Evolutionary conservation across 768 basidiomycete species (phyloP), one percentile per base, ranked within the genome.

Genomic region (Mycena belliarum): DNA sequence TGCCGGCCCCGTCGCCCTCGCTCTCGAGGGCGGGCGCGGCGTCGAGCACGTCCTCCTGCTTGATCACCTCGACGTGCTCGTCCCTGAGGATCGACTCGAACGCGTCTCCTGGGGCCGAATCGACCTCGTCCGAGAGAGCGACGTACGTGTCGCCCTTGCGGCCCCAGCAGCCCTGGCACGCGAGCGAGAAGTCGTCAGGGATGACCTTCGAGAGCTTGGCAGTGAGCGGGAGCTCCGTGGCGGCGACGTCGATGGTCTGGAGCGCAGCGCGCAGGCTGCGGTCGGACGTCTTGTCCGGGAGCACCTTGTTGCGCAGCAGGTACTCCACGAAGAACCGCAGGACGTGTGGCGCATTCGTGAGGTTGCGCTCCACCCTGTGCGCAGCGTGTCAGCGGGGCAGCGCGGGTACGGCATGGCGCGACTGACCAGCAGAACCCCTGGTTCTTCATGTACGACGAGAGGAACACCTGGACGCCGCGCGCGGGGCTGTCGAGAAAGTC

Each of bases 381-480:
- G 33, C 29, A 6, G 29, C 33, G 33, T 35, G 14, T 6, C 33
- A 35, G 33, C 33, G 16, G 33, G 33, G 41, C 21, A 42, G 24
- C 12, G 24, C 10, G 21, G 24, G 9, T n/a, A n/a, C n/a, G n/a
- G n/a, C n/a, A n/a, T n/a, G n/a, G n/a, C n/a, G n/a, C n/a, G n/a
- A 66, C 78, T 23, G 56, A 89, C 89, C 86, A 91, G 53, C 84
- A 79, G 44, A 89, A 77, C 26, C 91, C 91, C 55, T 83, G 81
- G 51, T 83, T 80, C 35, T 83, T 76, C 72, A 84, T 86, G 64
- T 83, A 81, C 4, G 87, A 87, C 0, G 88, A 87, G 56, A 93
- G 74, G 70, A 91, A 93, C 20, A 89, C 76, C 53, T 76, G 82
- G 52, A 87, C 72, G 24, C 75, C 70, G 12, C 68, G 69, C 63